Evolutionary conservation across 1,284 basidiomycete genomes (phyloP), one percentile per base, ranked within the genome.

Genomic region (Irpex sp.): DNA sequence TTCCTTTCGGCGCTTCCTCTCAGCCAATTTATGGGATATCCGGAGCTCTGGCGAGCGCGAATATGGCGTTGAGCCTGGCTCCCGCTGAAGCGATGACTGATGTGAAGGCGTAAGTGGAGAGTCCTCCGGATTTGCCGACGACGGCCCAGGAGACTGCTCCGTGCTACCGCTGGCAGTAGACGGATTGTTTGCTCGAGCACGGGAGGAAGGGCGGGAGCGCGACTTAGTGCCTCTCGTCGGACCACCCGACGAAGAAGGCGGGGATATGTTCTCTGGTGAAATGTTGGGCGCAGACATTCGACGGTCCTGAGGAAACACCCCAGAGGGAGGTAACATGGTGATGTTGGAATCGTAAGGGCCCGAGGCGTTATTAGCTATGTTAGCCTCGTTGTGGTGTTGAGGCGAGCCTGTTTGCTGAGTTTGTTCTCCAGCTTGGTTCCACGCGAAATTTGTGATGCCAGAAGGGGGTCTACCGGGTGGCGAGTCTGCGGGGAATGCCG

Each of bases 1-100:
- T 77, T 98, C 96, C 79, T 96, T 97, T 74, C 96, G 84, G 68
- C 96, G 81, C 77, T 98, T 97, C 65, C 96, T 81, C 78, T 98
- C 96, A 1, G 96, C 96, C 19, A 97, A 85, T 74, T 97, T 97
- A 78, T 98, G 96, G 11, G 92, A 95, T 52, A 97, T 87, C 60
- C 95, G 86, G 52, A 98, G 81, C 75, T 98, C 96, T 3, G 96
- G 96, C 0, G 93, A 95, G 64, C 96, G 90, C 61, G 95, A 96
- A 76, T 97, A 98, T 4, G 94, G 94, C 11, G 93, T 92, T 19
- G 81, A 69, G 59, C 85, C 81, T 11, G 79, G 63, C 44, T 88
- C 84, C 75, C 86, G 84, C 59, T 36, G 26, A 17, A 47, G 9
- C 56, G 64, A 19, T 9, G 11, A 17, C 17, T 19, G 49, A 37